Evolutionary conservation across 2,329 filamentous ascomycete genomes (phyloP), one percentile per base, ranked within the genome.

Genomic region (Ceratocystis alfenasii): DNA sequence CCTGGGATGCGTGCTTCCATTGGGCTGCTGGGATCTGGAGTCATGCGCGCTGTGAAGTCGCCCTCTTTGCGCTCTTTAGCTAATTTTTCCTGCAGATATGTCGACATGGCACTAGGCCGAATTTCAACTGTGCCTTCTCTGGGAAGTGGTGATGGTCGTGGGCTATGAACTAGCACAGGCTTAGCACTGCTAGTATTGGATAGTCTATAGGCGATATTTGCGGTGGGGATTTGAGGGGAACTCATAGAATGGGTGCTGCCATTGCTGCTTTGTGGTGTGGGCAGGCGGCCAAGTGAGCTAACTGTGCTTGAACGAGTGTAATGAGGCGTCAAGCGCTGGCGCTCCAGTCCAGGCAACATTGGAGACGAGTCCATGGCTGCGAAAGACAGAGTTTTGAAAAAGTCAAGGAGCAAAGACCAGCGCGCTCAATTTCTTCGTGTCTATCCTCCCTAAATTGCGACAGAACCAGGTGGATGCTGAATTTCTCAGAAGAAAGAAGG

Each of bases 11-110:
- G 57, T 5, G 65, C 5, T 30, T 68, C 66, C 7, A 67, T 53
- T 60, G 62, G 61, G 25, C 36, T 60, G 8, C 62, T 36, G 15
- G 65, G n/a, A 33, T 68, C 66, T 10, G 66, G 66, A 22, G 66
- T 68, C 33, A 61, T 63, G 12, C 66, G 63, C 20, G 63, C 63
- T 33, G 45, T 46, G 25, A 68, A 36, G 22, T 68, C 66, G 65
- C 73, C 70, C 68, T 74, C 66, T 59, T 67, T 67, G 20, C 68
- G 66, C 69, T 82, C 79, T 33, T 75, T 78, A 61, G 79, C 77
- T n/a, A 85, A 73, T 68, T 77, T 80, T 70, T 84, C 81, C 60
- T 83, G 82, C 1, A 85, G 74, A 63, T 83, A 80, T 17, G 74
- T 78, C 0, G 82, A 84, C 15, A 79, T 73, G 0, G 76, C 75